Evolutionary conservation across 306 rosid genomes (phyloP).

Genomic region (Prunus salicina): DNA sequence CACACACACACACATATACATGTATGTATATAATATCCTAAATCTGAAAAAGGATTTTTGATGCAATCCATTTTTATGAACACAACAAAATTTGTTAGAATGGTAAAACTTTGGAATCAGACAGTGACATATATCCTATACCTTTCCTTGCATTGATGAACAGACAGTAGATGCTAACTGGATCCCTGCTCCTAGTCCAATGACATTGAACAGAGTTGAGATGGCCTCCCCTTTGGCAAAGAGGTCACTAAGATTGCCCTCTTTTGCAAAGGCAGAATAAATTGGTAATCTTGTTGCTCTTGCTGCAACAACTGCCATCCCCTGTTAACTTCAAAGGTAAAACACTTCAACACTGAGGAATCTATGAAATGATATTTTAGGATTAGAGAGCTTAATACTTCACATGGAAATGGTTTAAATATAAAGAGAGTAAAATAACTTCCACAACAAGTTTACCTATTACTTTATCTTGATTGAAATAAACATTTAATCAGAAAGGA

Average conservation of each 20-base stretch:
- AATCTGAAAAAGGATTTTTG: neutral
- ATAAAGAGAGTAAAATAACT: neutral
- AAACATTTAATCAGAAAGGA: neutral
- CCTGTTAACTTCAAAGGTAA: conserved; percentile 45
- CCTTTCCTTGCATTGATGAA: conserved; percentile 93
- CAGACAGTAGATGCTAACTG: conserved; percentile 92
- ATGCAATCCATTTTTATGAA: neutral
- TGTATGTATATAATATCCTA: neutral
- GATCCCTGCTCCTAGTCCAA: conserved; percentile 90
- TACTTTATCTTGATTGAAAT: neutral
- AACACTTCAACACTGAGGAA: conserved; percentile 12
- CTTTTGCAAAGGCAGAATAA: conserved; percentile 96
- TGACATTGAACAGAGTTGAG: conserved; percentile 87
- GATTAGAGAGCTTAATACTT: neutral
- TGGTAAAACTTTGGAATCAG: neutral
- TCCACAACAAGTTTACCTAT: neutral
- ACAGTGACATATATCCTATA: conserved; percentile 15
- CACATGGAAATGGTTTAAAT: neutral
- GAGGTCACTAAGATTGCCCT: conserved; percentile 97
- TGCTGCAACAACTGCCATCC: conserved; percentile 98
- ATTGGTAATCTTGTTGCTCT: conserved; percentile 99
- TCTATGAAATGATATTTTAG: neutral
- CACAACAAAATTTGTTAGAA: neutral
- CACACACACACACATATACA: too few relatives aligned
- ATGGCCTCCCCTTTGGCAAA: conserved; percentile 99